These are phyloP conservation scores for Desmodesmus armatus DNA, from an alignment of 139 green algal genomes.

Conservation along the genomic window DNA sequence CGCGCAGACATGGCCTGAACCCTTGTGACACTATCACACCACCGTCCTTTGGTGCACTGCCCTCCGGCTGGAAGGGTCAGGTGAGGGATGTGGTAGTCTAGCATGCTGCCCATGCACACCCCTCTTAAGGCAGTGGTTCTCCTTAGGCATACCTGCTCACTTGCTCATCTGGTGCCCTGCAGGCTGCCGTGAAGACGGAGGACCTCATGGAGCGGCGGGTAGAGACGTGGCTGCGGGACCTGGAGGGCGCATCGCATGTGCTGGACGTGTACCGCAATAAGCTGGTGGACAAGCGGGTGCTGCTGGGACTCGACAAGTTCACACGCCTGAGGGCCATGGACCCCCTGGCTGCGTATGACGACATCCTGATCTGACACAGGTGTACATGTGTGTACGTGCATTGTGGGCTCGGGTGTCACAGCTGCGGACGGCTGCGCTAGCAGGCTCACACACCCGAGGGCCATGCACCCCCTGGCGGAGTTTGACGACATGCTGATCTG, in stretches of 20 bases:
- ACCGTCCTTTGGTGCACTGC: too few species aligned
- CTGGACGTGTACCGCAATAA: slow-evolving; percentile 75
- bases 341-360: slow-evolving; percentile 24
- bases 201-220: slow-evolving; percentile 73
- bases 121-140: too few species aligned
- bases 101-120: too few species aligned
- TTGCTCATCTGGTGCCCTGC: too few species aligned
- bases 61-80: too few species aligned
- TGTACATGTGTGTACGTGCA: neutral
- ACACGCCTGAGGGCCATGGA: slow-evolving; percentile 55
- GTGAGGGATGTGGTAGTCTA: too few species aligned
- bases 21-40: too few species aligned
- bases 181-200: slow-evolving; percentile 71
- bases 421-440: neutral
- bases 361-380: slow-evolving; percentile 15
- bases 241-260: slow-evolving; percentile 63
- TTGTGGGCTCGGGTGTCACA: too few species aligned
- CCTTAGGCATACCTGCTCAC: too few species aligned
- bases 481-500: slow-evolving; percentile 38
- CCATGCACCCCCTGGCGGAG: slow-evolving; percentile 26
- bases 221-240: slow-evolving; percentile 75
- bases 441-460: slow-evolving; percentile 63
- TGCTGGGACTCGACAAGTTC: slow-evolving; percentile 65
- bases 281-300: slow-evolving; percentile 75
- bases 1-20: too few species aligned